Base-by-base conservation (phyloP, 2,329 filamentous ascomycete species). In the Sporothrix dimorphospora region DNA sequence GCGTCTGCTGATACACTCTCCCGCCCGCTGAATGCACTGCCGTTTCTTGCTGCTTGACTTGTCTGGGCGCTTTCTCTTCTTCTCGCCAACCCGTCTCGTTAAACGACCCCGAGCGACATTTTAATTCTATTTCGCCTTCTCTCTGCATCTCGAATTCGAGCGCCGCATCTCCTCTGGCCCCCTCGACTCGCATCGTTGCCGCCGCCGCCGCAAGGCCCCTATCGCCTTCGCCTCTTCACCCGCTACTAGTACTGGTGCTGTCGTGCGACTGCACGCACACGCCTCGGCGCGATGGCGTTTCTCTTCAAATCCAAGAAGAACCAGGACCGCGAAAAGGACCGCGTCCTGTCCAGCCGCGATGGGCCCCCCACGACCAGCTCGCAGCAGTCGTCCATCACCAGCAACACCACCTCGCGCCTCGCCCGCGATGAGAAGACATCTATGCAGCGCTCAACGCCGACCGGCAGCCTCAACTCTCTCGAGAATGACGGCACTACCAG, bases 271-370 rank as follows among this genome's bases (percentile, higher is more conserved):
- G 12, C 42, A 59, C 71, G 71, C 69, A 59, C 69, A 61, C 75
- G 49, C 71, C 38, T 51, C 51, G 69, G 78, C 81, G 85, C 81
- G 81, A 94, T 94, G 92, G 90, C 92, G 76, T 94, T 94, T 81
- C 86, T 94, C 74, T 94, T 94, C 85, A 93, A 93, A 81, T 92
- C 90, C 72, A 94, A 94, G 83, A 94, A 93, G 82, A 87, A 88
- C 79, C 90, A 91, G 81, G 89, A 91, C 11, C 75, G 74, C 49
- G 75, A 89, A 79, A 90, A 91, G 81, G 89, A 91, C 77, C 88
- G 89, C 79, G 83, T 83, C 72, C 79, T 87, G 76, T 82, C 84
- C 70, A 87, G 84, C 79, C 86, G 87, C 79, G 87, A 89, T 78
- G 86, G 84, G 69, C 82, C 77, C 30, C 78, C 79, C 24, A 72